Base-by-base conservation (phyloP, 768 basidiomycete species). In the Podaxis sp. region DNA sequence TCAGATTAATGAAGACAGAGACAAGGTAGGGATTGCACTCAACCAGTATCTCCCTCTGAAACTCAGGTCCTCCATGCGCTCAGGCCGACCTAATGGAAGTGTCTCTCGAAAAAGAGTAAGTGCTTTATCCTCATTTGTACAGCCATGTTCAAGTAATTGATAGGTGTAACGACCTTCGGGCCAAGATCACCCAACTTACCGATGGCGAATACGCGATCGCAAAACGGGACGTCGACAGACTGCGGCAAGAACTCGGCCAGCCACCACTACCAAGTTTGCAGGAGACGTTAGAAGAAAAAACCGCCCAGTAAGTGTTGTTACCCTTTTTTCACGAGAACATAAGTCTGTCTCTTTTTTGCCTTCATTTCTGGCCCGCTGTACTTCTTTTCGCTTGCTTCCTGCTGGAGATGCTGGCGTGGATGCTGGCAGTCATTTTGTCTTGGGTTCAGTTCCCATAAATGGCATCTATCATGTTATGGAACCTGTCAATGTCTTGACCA, bases 1-100 rank as follows among this genome's bases (percentile, higher is more conserved):
- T 64, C 68, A 92, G 88, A 81, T 93, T 20, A 93, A 93, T 69
- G 89, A 90, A 70, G 91, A 93, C 73, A 83, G 90, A 13, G 91
- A 93, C 77, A 90, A 89, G 81, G 81, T 76, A 66, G 63, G 70
- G 20, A 22, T 22, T 33, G 26, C 15, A 49, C 49, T 62, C 44
- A 51, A 54, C 28, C 54, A 59, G 68, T 37, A 53, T n/a, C 30
- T 36, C 60, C 24, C 66, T 48, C 44, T 50, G 12, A 24, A n/a
- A 20, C 44, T 51, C 13, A 54, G 7, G 4, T 38, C 7, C n/a
- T 36, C 28, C 36, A 20, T 26, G 4, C 1, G 80, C 33, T 20
- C 60, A 81, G 87, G 87, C 85, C 33, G 91, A 92, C 68, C 73
- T 93, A 58, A 82, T 86, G 69, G 88, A 90, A 68, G 78, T 81